These are phyloP conservation scores for Sphenostylis stenocarpa DNA, from an alignment of 306 rosid genomes.

Conservation along the genomic window DNA sequence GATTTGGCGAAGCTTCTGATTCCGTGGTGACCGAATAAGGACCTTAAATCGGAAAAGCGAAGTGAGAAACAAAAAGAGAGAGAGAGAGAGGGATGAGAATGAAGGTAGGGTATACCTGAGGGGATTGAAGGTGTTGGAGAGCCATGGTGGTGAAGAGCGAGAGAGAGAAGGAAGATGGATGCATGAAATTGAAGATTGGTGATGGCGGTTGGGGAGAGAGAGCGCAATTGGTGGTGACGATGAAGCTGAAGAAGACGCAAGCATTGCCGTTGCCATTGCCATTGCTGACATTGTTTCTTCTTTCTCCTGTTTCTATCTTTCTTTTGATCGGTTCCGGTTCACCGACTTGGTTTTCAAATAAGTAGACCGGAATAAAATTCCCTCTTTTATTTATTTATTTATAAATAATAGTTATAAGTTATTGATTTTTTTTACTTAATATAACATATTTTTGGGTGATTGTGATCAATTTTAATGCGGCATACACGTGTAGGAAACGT, in stretches of 20 bases:
- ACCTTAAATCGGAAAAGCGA: slow-evolving; percentile 38
- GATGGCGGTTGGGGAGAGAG: slow-evolving; percentile 11
- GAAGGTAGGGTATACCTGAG: not conserved
- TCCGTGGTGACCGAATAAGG: slow-evolving; percentile 34
- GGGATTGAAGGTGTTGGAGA: slow-evolving; percentile 36
- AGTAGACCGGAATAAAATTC: not conserved
- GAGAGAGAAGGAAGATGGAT: slow-evolving; percentile 9
- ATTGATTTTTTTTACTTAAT: too few relatives aligned
- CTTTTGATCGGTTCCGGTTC: too few relatives aligned
- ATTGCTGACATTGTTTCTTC: slow-evolving; percentile 29
- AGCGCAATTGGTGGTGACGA: not conserved
- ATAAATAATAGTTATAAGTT: too few relatives aligned
- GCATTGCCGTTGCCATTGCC: not conserved
- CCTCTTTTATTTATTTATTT: too few relatives aligned
- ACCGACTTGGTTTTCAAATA: too few relatives aligned
- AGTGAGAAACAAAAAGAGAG: not conserved
- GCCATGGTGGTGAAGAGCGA: slow-evolving; percentile 5
- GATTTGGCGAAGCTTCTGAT: slow-evolving; percentile 19
- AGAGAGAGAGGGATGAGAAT: not conserved
- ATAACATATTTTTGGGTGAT: too few relatives aligned
- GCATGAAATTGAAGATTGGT: not conserved
- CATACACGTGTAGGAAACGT: too few relatives aligned
- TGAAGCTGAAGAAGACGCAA: slow-evolving; percentile 6
- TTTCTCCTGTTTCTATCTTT: not conserved
- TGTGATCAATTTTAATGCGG: too few relatives aligned